Percentiles rank a stretch among this genome's conserved stretches.
These are phyloP conservation scores for Trichoderma asperelloides DNA, from an alignment of 495 filamentous ascomycete species.

Conservation along the genomic window DNA sequence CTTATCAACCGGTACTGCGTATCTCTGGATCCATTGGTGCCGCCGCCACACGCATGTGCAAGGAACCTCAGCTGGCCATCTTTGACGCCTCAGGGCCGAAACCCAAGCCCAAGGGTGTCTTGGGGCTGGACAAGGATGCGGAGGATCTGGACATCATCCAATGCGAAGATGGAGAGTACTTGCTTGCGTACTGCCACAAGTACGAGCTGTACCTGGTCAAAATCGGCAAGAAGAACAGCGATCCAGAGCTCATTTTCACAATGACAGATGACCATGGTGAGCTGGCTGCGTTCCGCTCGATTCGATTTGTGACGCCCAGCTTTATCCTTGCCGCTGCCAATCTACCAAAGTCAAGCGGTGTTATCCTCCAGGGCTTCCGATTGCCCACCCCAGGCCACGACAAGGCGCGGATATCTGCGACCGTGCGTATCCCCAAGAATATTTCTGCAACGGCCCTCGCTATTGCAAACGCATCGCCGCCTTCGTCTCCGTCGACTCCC, in stretches of 20 bases:
- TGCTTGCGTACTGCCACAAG: slow-evolving; percentile 72
- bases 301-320: slow-evolving; percentile 72
- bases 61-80: slow-evolving; percentile 64
- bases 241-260: slow-evolving; percentile 52
- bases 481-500: slow-evolving; percentile 29
- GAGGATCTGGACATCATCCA: slow-evolving; percentile 73
- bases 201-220: slow-evolving; percentile 56
- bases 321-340: slow-evolving; percentile 58
- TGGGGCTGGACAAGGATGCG: slow-evolving; percentile 63
- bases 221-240: slow-evolving; percentile 39
- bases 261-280: slow-evolving; percentile 48
- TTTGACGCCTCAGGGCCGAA: slow-evolving; percentile 48
- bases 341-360: slow-evolving; percentile 35
- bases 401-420: slow-evolving; percentile 33
- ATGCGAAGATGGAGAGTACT: slow-evolving; percentile 38
- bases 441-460: slow-evolving; percentile 61
- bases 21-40: slow-evolving; percentile 65
- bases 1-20: slow-evolving; percentile 71
- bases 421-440: slow-evolving; percentile 31
- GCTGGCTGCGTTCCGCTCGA: slow-evolving; percentile 48
- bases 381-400: slow-evolving; percentile 28
- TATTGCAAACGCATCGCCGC: slow-evolving; percentile 53
- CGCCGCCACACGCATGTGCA: slow-evolving; percentile 64
- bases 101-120: slow-evolving; percentile 55
- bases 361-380: slow-evolving; percentile 43